These are phyloP conservation scores for Funneliformis mosseae DNA, from an alignment of 192 early-diverging fungal species.

Conservation along the genomic window DNA sequence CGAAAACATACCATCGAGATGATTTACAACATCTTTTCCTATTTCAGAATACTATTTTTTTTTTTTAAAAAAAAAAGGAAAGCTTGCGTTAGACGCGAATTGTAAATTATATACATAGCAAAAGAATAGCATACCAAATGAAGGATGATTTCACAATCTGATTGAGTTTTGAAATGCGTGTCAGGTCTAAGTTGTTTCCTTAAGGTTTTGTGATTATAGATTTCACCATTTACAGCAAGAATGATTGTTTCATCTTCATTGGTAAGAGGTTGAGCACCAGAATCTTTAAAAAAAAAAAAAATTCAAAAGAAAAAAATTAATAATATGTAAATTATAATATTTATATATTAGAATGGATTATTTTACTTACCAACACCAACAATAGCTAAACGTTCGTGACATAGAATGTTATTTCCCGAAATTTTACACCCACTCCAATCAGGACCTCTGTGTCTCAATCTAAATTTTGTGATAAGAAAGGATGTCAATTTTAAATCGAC, in stretches of 20 bases:
- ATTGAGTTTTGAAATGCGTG: constrained; percentile 89
- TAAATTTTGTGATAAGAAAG: constrained; percentile 33
- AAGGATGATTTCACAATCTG: constrained; percentile 97
- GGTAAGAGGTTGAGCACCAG: constrained; percentile 94
- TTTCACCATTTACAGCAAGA: constrained; percentile 96
- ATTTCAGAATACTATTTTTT: constrained; percentile 77
- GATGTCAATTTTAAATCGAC: not conserved
- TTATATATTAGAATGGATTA: not conserved
- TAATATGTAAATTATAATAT: not conserved
- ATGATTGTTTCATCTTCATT: constrained; percentile 88
- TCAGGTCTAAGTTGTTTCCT: constrained; percentile 71
- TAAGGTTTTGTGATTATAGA: constrained; percentile 96
- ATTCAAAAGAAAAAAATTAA: constrained; percentile 3
- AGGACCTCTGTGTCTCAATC: constrained; percentile 96
- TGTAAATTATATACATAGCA: not conserved
- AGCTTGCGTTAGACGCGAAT: not conserved
- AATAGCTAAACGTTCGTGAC: constrained; percentile 98
- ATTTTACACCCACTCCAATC: constrained; percentile 94
- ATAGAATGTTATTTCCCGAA: constrained; percentile 83
- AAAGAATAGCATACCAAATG: constrained; percentile 65
- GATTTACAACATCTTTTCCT: constrained; percentile 77
- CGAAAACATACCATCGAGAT: constrained; percentile 97
- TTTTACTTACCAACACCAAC: constrained; percentile 87
- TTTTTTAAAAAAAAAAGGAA: not conserved
- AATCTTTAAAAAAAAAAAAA: constrained; percentile 58